Evolutionary conservation across 352 stramenopile species (phyloP), one percentile per base, ranked within the genome.

Genomic region (Globisporangium barbulae): DNA sequence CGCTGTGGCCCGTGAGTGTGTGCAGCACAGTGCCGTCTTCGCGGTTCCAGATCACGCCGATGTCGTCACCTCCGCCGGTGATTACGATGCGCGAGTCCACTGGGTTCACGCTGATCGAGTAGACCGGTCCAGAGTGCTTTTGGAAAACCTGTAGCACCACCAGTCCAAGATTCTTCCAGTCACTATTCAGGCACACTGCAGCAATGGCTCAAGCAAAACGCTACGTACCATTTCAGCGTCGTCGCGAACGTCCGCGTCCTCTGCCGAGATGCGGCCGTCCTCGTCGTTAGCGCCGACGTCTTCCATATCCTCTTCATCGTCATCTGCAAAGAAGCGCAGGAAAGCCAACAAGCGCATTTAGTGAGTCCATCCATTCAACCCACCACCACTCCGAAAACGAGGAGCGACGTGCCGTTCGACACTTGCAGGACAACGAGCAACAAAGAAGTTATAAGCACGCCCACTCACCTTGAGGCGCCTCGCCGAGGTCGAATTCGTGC

Each of bases 41-140:
- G 53, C 81, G 79, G 74, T 91, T 96, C 87, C 87, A 96, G 53
- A 96, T 93, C 12, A 96, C 70, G 33, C 72, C 87, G 0, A 93
- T 75, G 42, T 96, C 89, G 45, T 96, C 89, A 13, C 89, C 89
- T 41, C 89, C 89, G 10, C 89, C 89, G 9, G 81, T 93, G 42
- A 96, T 64, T 33, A 96, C 79, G 44, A 96, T 88, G 42, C 86
- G 75, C 49, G 85, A 73, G 68, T 96, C 84, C 47, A 88, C 66
- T 2, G 86, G 86, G 66, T 96, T 88, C 49, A 95, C 83, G 57
- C 80, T 82, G 58, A 96, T 70, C 22, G 86, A 80, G 70, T 96
- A 96, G 28, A 96, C 86, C 8, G 86, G 85, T 1, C 76, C 83
- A 3, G 75, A 70, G 65, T 96, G 88, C 57, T 87, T 83, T 65